Percentiles rank a stretch among this genome's conserved stretches.
These are phyloP conservation scores for Penicillium malachiteum DNA, from an alignment of 495 filamentous ascomycete species.

Conservation along the genomic window DNA sequence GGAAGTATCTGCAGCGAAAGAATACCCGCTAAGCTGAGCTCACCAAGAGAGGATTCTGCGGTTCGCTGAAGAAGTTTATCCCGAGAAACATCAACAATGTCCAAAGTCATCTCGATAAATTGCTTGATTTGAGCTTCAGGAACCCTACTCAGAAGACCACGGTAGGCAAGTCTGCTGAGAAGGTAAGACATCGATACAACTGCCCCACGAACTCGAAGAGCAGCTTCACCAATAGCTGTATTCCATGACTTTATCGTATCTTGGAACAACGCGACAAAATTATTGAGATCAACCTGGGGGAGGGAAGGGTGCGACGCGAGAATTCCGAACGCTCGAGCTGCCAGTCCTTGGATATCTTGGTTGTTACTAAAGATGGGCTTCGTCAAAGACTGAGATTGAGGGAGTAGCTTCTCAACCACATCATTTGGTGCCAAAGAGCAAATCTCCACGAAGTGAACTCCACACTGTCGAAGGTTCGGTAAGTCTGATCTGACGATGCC, in stretches of 20 bases:
- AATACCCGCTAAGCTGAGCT: conserved; percentile 70
- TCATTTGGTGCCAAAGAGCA: conserved; percentile 59
- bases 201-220: conserved; percentile 60
- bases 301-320: conserved; percentile 64
- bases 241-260: conserved; percentile 48
- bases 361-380: conserved; percentile 68
- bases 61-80: conserved; percentile 60
- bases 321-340: conserved; percentile 74
- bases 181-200: conserved; percentile 58
- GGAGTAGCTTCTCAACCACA: conserved; percentile 49
- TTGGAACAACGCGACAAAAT: conserved; percentile 42
- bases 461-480: conserved; percentile 52
- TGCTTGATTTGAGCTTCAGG: conserved; percentile 33
- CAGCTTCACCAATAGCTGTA: conserved; percentile 57
- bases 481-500: conserved; percentile 54
- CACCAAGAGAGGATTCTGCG: conserved; percentile 64
- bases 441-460: conserved; percentile 63
- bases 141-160: conserved; percentile 31
- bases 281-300: conserved; percentile 28
- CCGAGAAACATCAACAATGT: conserved; percentile 48
- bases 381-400: conserved; percentile 49
- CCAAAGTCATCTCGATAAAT: conserved; percentile 42
- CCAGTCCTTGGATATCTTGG: conserved; percentile 57
- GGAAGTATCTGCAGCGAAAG: conserved; percentile 43
- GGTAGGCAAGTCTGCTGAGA: conserved; percentile 57